Evolutionary conservation across 352 stramenopile species (phyloP).

Genomic region (Phytophthora lateralis): DNA sequence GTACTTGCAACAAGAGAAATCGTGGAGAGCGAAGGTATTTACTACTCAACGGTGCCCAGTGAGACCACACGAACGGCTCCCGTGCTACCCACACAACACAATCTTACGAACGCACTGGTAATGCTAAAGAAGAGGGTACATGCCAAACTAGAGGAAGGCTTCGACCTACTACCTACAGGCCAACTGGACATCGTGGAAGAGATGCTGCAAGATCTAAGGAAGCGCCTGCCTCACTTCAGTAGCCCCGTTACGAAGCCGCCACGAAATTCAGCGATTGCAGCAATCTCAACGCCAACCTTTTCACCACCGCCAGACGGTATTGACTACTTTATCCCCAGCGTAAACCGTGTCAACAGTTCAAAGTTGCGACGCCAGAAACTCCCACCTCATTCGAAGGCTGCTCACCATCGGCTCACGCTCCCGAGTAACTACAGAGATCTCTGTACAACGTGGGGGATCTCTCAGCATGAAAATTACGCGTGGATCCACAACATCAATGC

Average conservation of each 20-base stretch:
- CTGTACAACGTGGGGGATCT: not conserved
- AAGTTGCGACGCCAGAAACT: not conserved
- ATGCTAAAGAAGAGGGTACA: conserved; percentile 41
- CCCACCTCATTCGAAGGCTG: not conserved
- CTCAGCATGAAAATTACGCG: conserved; percentile 1
- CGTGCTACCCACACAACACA: conserved; percentile 29
- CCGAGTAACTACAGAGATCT: not conserved
- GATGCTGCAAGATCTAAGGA: conserved; percentile 10
- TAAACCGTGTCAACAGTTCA: not conserved
- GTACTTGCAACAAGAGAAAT: conserved; percentile 27
- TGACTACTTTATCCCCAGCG: not conserved
- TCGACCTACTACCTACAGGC: conserved; percentile 18
- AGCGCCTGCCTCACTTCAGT: conserved; percentile 18
- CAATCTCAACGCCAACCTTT: not conserved
- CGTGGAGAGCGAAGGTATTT: conserved; percentile 29
- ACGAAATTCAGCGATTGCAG: not conserved
- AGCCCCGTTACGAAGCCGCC: conserved; percentile 1
- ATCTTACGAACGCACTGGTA: conserved; percentile 26
- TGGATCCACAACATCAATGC: not conserved
- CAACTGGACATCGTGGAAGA: conserved; percentile 28
- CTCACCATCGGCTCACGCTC: not conserved
- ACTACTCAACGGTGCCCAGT: conserved; percentile 22
- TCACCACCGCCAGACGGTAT: not conserved
- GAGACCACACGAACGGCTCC: conserved; percentile 16
- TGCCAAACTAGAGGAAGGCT: conserved; percentile 22